Conservation (phyloP, 2,329 filamentous ascomycete genomes). For the Ceratocystis harringtonii region DNA sequence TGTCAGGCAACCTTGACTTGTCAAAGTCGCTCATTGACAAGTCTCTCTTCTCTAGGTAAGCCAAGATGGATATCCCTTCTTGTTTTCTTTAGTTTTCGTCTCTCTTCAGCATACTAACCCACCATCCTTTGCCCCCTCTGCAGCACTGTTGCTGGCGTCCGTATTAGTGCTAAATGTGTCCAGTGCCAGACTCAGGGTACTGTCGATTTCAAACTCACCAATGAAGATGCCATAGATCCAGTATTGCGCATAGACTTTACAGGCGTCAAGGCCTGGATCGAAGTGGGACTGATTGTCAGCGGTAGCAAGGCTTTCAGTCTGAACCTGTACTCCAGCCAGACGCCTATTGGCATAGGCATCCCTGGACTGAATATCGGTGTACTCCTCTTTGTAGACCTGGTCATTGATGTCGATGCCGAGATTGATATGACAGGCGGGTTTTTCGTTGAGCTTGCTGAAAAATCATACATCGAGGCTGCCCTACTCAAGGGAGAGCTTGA, state of each 20-base stretch:
- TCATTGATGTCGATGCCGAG: slow-evolving; percentile 33
- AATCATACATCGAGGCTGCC: slow-evolving; percentile 28
- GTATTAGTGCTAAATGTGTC: slow-evolving; percentile 28
- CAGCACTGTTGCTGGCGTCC: slow-evolving; percentile 15
- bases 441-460: slow-evolving; percentile 35
- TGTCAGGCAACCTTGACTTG: slow-evolving; percentile 17
- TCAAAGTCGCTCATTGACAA: neutral
- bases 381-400: slow-evolving; percentile 36
- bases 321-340: slow-evolving; percentile 33
- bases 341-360: slow-evolving; percentile 30
- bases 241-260: slow-evolving; percentile 33
- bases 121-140: slow-evolving; percentile 1
- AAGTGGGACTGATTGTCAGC: slow-evolving; percentile 32
- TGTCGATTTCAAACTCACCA: slow-evolving; percentile 30
- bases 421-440: slow-evolving; percentile 38
- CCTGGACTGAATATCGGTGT: slow-evolving; percentile 32
- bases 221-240: slow-evolving; percentile 28
- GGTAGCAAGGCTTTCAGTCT: slow-evolving; percentile 35
- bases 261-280: slow-evolving; percentile 36
- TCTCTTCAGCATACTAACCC: neutral
- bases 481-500: slow-evolving; percentile 32
- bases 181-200: slow-evolving; percentile 37
- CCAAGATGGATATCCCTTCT: neutral
- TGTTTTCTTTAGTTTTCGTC: neutral
- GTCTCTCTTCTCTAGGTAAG: slow-evolving; percentile 4